Base-by-base conservation (phyloP, 495 filamentous ascomycete genomes). In the Jackrogersella multiformis region DNA sequence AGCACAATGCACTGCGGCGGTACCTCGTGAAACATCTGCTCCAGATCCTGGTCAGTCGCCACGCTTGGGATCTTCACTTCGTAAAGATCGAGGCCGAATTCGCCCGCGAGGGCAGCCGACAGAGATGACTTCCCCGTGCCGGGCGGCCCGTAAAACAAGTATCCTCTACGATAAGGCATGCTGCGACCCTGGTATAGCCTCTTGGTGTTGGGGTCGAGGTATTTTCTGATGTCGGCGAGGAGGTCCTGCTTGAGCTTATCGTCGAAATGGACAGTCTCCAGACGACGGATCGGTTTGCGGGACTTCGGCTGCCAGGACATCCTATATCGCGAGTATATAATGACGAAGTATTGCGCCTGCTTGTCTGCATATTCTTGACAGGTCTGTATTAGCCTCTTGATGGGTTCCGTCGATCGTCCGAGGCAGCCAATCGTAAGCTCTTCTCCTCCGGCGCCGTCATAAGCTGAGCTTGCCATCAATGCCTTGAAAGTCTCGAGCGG, bases 171-270 rank as follows among this genome's bases (percentile, higher is more conserved):
- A 68, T 90, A 90, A 0, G 88, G 88, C 64, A 90, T 86, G 21
- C 87, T 87, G 28, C 87, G 84, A n/a, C 81, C 75, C 23, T 86
- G 83, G 73, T 94, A 95, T 82, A 89, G 92, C 44, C 82, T 79
- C 38, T 86, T 81, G 6, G 89, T 92, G 8, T 82, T 77, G 0
- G 89, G 87, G 60, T 93, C 88, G 5, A 96, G 80, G 68, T 94
- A 96, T 62, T 93, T 90, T 60, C 87, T 87, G 66, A 95, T 89
- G 72, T 97, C 92, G 28, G 79, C 72, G 4, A 96, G 76, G 24
- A 96, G 83, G 7, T 78, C 82, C 5, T 82, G 73, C 77, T 96
- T 96, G 70, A 88, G 81, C 6, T 76, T 64, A 46, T 82, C 79
- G 60, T 82, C 80, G 56, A 84, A 80, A 28, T 81, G 77, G 10